Evolutionary conservation across 176 grass and related monocot genomes (phyloP).

Genomic region (Ananas comosus): DNA sequence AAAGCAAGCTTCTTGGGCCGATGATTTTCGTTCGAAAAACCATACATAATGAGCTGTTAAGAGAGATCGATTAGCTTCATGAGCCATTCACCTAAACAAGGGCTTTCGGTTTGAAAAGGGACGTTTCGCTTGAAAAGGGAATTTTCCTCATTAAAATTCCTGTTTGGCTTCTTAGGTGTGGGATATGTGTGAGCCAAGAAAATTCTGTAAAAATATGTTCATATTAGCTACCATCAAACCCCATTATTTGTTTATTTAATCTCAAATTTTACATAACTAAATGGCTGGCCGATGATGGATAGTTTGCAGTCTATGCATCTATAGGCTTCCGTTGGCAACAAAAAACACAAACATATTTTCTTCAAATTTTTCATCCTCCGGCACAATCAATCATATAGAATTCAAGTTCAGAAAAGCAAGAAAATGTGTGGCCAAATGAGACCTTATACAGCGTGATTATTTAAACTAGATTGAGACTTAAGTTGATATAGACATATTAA

Average conservation of each 20-base stretch:
- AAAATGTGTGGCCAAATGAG: too few relatives aligned
- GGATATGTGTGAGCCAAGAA: neutral
- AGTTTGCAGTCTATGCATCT: too few relatives aligned
- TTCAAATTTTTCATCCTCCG: too few relatives aligned
- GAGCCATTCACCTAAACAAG: neutral
- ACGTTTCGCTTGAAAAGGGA: neutral
- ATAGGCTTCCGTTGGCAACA: too few relatives aligned
- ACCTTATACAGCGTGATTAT: too few relatives aligned
- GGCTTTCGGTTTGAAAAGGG: neutral
- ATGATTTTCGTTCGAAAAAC: constrained; percentile 76
- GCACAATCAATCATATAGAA: too few relatives aligned
- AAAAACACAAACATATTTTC: too few relatives aligned
- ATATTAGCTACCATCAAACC: neutral
- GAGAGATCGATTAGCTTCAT: constrained; percentile 15
- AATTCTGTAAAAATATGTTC: neutral
- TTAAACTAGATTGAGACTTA: too few relatives aligned
- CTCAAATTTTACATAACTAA: neutral
- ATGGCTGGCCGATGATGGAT: too few relatives aligned
- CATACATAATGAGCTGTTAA: constrained; percentile 70
- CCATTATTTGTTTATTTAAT: neutral
- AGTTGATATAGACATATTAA: too few relatives aligned
- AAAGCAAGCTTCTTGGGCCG: constrained; percentile 54
- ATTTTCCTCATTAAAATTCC: neutral
- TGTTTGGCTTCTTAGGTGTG: neutral
- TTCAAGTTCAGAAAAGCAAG: too few relatives aligned